Evolutionary conservation across 1,139 yeast genomes (phyloP), one percentile per base, ranked within the genome.

Genomic region (Geotrichum armillariae): DNA sequence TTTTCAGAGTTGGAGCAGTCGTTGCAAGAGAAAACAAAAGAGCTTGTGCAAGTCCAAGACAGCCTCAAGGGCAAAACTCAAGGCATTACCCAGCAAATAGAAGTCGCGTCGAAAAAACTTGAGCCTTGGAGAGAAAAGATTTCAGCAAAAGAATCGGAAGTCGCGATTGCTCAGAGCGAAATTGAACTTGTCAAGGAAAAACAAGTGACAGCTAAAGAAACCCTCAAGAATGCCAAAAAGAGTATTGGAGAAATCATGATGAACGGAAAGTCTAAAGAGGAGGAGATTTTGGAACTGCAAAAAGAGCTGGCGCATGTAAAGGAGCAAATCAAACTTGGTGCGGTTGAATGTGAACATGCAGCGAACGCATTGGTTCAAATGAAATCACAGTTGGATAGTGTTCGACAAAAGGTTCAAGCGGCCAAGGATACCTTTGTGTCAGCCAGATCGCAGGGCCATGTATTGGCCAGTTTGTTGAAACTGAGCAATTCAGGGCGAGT

Each of bases 81-180:
- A 12, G 79, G 70, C 2, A 78, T 82, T 53, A 79, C 89, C 0
- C 75, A 75, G 17, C 76, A 85, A 60, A 83, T 89, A 48, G 88
- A 82, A 58, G 59, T 63, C 5, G 69, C 83, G 36, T 94, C 88
- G 61, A 75, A 74, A 8, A 74, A 83, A 55, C 69, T 90, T 7
- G 93, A 87, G 56, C 99, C 99, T 0, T 90, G 95, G 94, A 82
- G 80, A 54, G 82, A 78, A 32, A 78, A 82, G 57, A 72, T 90
- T 35, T 82, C 80, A 53, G 77, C 77, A 22, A 85, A 84, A 53
- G 82, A 81, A 55, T 79, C 88, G 23, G 80, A 82, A 40, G 78
- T 87, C 8, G 79, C 82, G 46, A 76, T 88, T 35, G 79, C 83
- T 1, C 75, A 79, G 49, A 80, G 91, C 7, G 82, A 84, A 53